Evolutionary conservation across 371 early-diverging fungal species (phyloP), one percentile per base, ranked within the genome.

Genomic region (Funneliformis caledonium): DNA sequence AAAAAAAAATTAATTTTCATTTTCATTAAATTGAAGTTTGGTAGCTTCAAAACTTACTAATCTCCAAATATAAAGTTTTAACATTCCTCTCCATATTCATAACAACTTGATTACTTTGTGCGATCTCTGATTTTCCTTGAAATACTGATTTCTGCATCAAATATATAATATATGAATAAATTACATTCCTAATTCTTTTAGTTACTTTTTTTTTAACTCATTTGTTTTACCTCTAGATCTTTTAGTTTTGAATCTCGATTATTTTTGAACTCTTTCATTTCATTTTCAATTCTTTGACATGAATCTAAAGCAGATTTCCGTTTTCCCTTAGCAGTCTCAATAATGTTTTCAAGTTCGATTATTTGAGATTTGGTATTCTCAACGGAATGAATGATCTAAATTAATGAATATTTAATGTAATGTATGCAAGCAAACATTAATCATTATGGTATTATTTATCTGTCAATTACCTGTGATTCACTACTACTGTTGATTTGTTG

Each of bases 231-330:
- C 83, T 89, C 85, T 81, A 95, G 87, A 43, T 96, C 92, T 82
- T 94, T 89, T 45, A 98, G 83, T 83, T 97, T 96, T 10, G 91
- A 88, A 56, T 93, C 94, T 80, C 95, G 95, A 83, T 96, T 92
- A 61, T 90, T 86, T 45, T 92, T 89, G 72, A 97, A 95, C 81
- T 98, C 97, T 16, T 87, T 85, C 96, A 96, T 97, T 82, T 99
- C 98, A 43, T 83, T 84, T 83, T 97, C 97, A 67, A 97, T 92
- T 52, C 88, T 85, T 64, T 87, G 81, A 31, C 87, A 87, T 1
- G 86, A 85, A 8, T 70, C 81, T 7, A 86, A 14, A 1, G 91
- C 90, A 26, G 86, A 85, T 11, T 85, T 85, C 52, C 86, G 85
- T 60, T 83, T 85, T 61, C 70, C 52, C 62, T 85, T 84, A 1